Evolutionary conservation across 495 filamentous ascomycete genomes (phyloP).

Genomic region (Hypoxylon lienhwacheense): DNA sequence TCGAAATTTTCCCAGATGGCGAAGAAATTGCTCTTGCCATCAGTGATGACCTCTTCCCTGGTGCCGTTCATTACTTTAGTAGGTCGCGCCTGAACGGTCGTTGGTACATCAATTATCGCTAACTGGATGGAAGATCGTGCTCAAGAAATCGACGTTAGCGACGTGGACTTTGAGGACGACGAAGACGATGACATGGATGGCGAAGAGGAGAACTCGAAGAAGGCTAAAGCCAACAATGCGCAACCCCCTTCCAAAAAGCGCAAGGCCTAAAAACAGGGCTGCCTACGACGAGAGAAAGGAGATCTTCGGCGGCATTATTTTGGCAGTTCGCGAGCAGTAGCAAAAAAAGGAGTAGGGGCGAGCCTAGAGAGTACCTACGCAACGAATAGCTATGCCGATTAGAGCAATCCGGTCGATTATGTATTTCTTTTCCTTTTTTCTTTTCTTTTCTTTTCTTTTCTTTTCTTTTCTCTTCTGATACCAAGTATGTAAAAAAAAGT

Average conservation of each 20-base stretch:
- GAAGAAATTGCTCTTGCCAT: conserved; percentile 77
- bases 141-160: conserved; percentile 62
- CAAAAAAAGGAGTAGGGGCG: background rate
- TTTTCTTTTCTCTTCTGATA: too few relatives aligned
- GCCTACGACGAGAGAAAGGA: conserved; percentile 11
- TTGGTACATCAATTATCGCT: conserved; percentile 1
- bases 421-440: too few relatives aligned
- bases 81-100: conserved; percentile 42
- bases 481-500: too few relatives aligned
- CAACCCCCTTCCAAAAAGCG: conserved; percentile 39
- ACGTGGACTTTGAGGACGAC: conserved; percentile 62
- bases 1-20: conserved; percentile 79
- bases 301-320: conserved; percentile 8
- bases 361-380: too few relatives aligned
- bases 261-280: conserved; percentile 29
- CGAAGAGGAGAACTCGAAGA: conserved; percentile 38
- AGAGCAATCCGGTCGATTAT: background rate
- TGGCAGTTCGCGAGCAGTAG: conserved; percentile 10
- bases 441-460: too few relatives aligned
- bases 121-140: conserved; percentile 54
- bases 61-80: conserved; percentile 90
- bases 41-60: conserved; percentile 84
- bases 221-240: conserved; percentile 50
- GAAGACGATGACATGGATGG: conserved; percentile 41
- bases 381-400: conserved; percentile 1